Evolutionary conservation across 106 monocot species (phyloP).

Genomic region (Iris macrosiphon): DNA sequence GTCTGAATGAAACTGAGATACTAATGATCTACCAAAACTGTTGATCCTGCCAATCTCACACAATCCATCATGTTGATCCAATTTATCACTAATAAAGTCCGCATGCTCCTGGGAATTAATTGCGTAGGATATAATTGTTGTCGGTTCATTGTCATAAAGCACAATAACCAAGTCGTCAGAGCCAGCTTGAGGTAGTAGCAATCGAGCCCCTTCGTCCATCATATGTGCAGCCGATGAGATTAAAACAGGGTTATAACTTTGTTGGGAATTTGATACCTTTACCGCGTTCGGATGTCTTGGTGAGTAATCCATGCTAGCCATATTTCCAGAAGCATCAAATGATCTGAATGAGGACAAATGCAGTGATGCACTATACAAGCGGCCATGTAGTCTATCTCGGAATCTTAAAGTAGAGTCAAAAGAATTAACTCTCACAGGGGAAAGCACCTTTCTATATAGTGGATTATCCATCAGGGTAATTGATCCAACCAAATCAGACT

Average conservation of each 20-base stretch:
- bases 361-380: slow-evolving; percentile 20
- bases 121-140: slow-evolving; percentile 67
- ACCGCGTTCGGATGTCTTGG: slow-evolving; percentile 27
- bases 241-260: slow-evolving; percentile 25
- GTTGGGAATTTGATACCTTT: slow-evolving; percentile 34
- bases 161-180: slow-evolving; percentile 34
- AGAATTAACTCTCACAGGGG: slow-evolving; percentile 62
- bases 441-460: slow-evolving; percentile 24
- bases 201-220: slow-evolving; percentile 43
- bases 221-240: slow-evolving; percentile 37
- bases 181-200: slow-evolving; percentile 47
- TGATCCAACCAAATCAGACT: slow-evolving; percentile 13
- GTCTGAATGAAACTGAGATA: slow-evolving; percentile 6
- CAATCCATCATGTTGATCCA: slow-evolving; percentile 14
- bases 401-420: slow-evolving; percentile 56
- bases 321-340: slow-evolving; percentile 30
- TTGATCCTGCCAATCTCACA: no score
- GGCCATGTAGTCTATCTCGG: slow-evolving; percentile 17
- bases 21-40: neutral
- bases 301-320: slow-evolving; percentile 17
- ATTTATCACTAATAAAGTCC: slow-evolving; percentile 38
- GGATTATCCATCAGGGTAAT: slow-evolving; percentile 22
- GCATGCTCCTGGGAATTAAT: slow-evolving; percentile 62
- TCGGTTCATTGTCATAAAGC: slow-evolving; percentile 80
- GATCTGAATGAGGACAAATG: slow-evolving; percentile 40